Evolutionary conservation across 768 basidiomycete species (phyloP).

Genomic region (Coprinopsis marcescibilis): DNA sequence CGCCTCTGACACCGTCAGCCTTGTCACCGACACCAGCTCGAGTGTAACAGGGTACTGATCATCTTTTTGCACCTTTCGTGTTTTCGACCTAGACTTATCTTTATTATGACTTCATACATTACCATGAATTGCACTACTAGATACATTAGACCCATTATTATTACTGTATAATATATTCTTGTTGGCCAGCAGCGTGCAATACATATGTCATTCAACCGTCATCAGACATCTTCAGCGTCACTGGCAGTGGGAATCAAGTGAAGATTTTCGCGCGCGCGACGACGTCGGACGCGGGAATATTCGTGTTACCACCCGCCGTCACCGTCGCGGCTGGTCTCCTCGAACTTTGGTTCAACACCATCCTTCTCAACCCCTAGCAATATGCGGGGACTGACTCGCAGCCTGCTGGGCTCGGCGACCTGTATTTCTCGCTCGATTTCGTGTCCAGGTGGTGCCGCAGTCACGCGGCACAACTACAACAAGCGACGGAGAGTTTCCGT

Average conservation of each 20-base stretch:
- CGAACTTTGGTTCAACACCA: not conserved
- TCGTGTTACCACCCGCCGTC: constrained; percentile 14
- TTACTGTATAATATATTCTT: no score
- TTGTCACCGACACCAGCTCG: constrained; percentile 18
- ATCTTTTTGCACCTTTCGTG: not conserved
- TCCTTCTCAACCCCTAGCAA: not conserved
- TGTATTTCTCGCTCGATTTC: constrained; percentile 5
- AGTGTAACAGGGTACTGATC: no score
- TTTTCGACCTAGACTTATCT: no score
- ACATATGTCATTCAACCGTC: not conserved
- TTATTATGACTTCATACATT: no score
- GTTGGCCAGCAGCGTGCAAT: no score
- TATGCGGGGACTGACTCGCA: constrained; percentile 6
- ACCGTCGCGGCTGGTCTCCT: constrained; percentile 1
- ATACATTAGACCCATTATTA: no score
- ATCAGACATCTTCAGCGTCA: not conserved
- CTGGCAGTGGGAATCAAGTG: not conserved
- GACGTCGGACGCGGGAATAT: constrained; percentile 19
- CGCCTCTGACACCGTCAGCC: constrained; percentile 17
- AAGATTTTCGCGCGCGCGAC: not conserved
- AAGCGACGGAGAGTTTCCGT: constrained; percentile 32
- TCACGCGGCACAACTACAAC: constrained; percentile 25
- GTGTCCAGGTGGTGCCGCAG: constrained; percentile 5
- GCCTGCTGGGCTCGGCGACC: constrained; percentile 2
- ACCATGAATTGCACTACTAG: no score